Base-by-base conservation (phyloP, 2,329 filamentous ascomycete species). In the Penicillium brevicompactum region DNA sequence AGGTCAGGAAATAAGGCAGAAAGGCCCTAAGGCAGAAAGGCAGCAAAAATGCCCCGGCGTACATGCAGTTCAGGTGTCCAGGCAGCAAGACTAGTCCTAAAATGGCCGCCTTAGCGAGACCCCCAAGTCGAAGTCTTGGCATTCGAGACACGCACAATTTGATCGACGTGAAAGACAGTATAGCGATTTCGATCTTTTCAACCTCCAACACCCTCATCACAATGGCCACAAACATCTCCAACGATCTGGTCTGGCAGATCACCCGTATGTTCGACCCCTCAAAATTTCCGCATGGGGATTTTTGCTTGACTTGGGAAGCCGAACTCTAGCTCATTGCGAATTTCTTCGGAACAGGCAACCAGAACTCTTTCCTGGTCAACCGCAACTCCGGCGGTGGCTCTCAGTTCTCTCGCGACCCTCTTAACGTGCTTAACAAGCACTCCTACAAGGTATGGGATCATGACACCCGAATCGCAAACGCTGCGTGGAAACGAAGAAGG, bases 361-460 rank as follows among this genome's bases (percentile, higher is more conserved):
- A 91, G 82, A 96, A 95, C 83, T 81, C 91, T 76, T 96, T 83
- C 86, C 88, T 96, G 76, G 90, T 93, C 77, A 96, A 96, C 89
- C 89, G 91, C 82, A 88, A 86, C 76, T 79, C 81, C 70, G 83
- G 83, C 72, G 92, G 90, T 74, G 89, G 90, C 77, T 83, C 89
- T 70, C 89, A 90, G 80, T 92, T 99, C 85, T 97, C 93, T 69
- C 89, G 90, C 70, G 93, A 97, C 77, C 91, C 92, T 71, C 81
- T 97, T 68, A 99, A 97, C 87, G 80, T 97, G 79, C 84, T 81
- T 78, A 97, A 97, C 88, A 83, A 88, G 80, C 89, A 96, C 84
- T 87, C 85, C 70, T 89, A 91, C 82, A 97, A 96, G 88, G 91
- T 94, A 67, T 34, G 65, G 51, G 31, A 21, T 14, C 38, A 42